These are phyloP conservation scores for Phialocephala subalpina DNA, from an alignment of 2,329 filamentous ascomycete genomes.

Conservation along the genomic window DNA sequence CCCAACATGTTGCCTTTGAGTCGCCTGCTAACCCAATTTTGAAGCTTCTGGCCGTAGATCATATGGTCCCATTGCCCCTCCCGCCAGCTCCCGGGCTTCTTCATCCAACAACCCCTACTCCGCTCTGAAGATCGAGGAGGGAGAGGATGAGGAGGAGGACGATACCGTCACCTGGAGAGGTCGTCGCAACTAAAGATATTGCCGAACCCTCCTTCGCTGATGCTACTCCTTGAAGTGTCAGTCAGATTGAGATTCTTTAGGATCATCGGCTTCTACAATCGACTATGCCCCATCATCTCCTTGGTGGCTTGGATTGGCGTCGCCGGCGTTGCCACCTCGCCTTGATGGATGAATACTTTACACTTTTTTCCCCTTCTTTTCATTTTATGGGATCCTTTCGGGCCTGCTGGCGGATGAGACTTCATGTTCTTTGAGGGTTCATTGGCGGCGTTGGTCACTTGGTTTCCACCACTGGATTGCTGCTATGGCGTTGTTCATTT, in stretches of 20 bases:
- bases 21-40: neutral
- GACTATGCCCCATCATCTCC: neutral
- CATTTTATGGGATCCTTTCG: conserved; percentile 1
- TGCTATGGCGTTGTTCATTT: neutral
- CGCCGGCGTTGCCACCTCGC: neutral
- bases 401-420: neutral
- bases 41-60: conserved; percentile 2
- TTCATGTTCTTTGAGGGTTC: neutral
- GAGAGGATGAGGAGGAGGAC: conserved; percentile 15
- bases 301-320: neutral
- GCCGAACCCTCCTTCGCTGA: neutral
- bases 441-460: neutral
- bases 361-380: neutral
- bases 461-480: neutral
- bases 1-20: neutral
- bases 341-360: neutral
- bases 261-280: neutral
- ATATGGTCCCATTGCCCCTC: conserved; percentile 20
- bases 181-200: conserved; percentile 2
- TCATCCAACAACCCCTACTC: conserved; percentile 1
- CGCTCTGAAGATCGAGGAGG: conserved; percentile 7
- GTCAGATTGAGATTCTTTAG: neutral
- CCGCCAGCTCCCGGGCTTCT: neutral
- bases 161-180: conserved; percentile 14
- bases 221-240: neutral